Percentiles rank a stretch among this genome's conserved stretches.
These are phyloP conservation scores for Eimeria mitis DNA, from an alignment of 169 alveolate genomes.

Conservation along the genomic window DNA sequence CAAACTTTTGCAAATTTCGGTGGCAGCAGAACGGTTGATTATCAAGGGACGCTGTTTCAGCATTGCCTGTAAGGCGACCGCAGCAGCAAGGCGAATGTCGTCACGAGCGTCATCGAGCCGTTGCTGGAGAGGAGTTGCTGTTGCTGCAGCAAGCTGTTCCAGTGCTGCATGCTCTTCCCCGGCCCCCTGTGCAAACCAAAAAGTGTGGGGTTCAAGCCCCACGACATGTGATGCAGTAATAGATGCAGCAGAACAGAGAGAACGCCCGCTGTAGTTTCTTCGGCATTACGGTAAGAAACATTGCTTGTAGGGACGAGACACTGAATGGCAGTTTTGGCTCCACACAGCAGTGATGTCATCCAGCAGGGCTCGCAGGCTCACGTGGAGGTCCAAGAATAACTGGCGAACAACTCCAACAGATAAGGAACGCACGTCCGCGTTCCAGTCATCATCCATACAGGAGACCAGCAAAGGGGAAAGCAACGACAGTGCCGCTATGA, in stretches of 20 bases:
- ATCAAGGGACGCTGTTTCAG: conserved; percentile 46
- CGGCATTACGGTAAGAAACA: background rate
- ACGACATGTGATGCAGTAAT: background rate
- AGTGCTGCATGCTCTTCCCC: conserved; percentile 17
- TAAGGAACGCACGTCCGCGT: conserved; percentile 55
- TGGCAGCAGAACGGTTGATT: conserved; percentile 10
- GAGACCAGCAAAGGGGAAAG: conserved; percentile 37
- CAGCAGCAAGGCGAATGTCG: conserved; percentile 75
- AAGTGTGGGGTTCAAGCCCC: background rate
- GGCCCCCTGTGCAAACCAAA: conserved; percentile 12
- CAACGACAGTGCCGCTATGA: conserved; percentile 14
- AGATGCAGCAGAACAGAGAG: background rate
- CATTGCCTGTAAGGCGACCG: conserved; percentile 58
- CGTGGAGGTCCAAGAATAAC: conserved; percentile 60
- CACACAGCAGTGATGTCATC: background rate
- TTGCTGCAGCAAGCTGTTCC: conserved; percentile 58
- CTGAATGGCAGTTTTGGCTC: background rate
- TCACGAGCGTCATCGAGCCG: conserved; percentile 82
- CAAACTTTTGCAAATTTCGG: conserved; percentile 18
- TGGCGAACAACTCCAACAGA: conserved; percentile 66
- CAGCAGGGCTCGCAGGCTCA: background rate
- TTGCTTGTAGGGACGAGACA: background rate
- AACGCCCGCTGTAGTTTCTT: background rate
- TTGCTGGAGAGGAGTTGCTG: conserved; percentile 65
- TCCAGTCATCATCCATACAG: conserved; percentile 72